Evolutionary conservation across 495 filamentous ascomycete species (phyloP).

Genomic region (Neurospora tetrasperma): DNA sequence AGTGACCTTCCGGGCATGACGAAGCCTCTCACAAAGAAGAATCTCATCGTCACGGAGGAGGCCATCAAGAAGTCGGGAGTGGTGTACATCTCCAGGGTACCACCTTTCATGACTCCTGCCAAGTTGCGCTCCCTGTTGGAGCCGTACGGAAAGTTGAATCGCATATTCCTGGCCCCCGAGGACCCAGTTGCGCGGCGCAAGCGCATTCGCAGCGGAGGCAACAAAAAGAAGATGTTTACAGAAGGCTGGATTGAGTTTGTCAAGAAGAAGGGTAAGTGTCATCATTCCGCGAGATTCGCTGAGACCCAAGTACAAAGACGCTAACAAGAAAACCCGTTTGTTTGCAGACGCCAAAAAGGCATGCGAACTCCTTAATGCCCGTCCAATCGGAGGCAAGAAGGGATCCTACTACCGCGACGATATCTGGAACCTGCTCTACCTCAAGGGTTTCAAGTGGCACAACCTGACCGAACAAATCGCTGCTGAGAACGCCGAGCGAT

Average conservation of each 20-base stretch:
- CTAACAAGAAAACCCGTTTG: slow-evolving; percentile 36
- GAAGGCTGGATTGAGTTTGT: slow-evolving; percentile 95
- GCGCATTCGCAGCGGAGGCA: slow-evolving; percentile 60
- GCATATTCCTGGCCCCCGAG: slow-evolving; percentile 81
- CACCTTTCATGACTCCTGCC: slow-evolving; percentile 87
- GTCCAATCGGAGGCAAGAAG: slow-evolving; percentile 77
- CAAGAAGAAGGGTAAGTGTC: slow-evolving; percentile 12
- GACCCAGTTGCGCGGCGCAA: slow-evolving; percentile 48
- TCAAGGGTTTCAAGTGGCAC: slow-evolving; percentile 78
- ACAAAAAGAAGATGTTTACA: slow-evolving; percentile 76
- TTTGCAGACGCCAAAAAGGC: slow-evolving; percentile 59
- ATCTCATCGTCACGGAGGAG: slow-evolving; percentile 45
- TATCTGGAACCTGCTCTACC: slow-evolving; percentile 69
- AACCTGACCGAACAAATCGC: slow-evolving; percentile 49
- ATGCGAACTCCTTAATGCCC: slow-evolving; percentile 77
- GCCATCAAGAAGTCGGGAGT: slow-evolving; percentile 61
- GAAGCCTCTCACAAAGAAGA: slow-evolving; percentile 47
- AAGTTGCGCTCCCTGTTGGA: slow-evolving; percentile 70
- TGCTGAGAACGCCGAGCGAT: slow-evolving; percentile 73
- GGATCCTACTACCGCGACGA: slow-evolving; percentile 87
- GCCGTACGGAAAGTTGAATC: slow-evolving; percentile 66
- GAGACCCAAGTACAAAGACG: slow-evolving; percentile 2
- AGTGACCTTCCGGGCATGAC: slow-evolving; percentile 33
- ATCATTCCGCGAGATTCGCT: neutral
- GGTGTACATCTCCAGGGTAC: slow-evolving; percentile 80